Percentiles rank a stretch among this genome's conserved stretches.
Conservation (phyloP, 2,329 filamentous ascomycete species). For the Davidsoniella australis region DNA sequence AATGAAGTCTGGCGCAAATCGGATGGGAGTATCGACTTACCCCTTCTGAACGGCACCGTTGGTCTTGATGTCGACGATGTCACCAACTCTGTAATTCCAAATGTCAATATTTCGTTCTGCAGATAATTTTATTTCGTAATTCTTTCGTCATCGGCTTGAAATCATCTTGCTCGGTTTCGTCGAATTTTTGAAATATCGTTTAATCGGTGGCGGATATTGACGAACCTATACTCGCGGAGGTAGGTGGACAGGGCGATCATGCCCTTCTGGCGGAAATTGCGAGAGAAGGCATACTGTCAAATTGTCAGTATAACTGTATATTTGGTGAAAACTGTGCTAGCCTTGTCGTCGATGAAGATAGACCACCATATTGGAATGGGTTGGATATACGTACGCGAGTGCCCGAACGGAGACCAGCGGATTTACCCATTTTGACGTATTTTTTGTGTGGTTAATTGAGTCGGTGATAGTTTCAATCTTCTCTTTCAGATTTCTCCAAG, state of each 20-base stretch:
- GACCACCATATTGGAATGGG: conserved; percentile 2
- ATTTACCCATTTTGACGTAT: conserved; percentile 60
- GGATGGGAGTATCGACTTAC: conserved; percentile 33
- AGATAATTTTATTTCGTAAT: not conserved
- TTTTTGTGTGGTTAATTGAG: conserved; percentile 12
- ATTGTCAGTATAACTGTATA: conserved; percentile 5
- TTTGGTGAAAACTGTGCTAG: not conserved
- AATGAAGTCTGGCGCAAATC: no score
- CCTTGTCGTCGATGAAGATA: conserved; percentile 10
- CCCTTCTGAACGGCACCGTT: conserved; percentile 98
- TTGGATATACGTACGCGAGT: conserved; percentile 49
- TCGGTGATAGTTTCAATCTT: conserved; percentile 10
- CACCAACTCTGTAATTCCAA: conserved; percentile 54
- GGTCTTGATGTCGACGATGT: conserved; percentile 96
- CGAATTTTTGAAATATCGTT: conserved; percentile 6
- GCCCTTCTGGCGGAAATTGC: conserved; percentile 89
- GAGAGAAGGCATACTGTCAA: conserved; percentile 70
- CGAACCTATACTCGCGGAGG: conserved; percentile 75
- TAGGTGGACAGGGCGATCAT: conserved; percentile 89
- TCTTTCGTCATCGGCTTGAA: conserved; percentile 14
- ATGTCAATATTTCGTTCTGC: conserved; percentile 3
- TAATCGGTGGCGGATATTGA: conserved; percentile 6
- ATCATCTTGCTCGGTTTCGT: conserved; percentile 8
- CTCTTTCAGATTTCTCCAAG: conserved; percentile 12
- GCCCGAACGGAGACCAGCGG: conserved; percentile 71